Evolutionary conservation across 306 rosid species (phyloP), one percentile per base, ranked within the genome.

Genomic region (Albizia julibrissin): DNA sequence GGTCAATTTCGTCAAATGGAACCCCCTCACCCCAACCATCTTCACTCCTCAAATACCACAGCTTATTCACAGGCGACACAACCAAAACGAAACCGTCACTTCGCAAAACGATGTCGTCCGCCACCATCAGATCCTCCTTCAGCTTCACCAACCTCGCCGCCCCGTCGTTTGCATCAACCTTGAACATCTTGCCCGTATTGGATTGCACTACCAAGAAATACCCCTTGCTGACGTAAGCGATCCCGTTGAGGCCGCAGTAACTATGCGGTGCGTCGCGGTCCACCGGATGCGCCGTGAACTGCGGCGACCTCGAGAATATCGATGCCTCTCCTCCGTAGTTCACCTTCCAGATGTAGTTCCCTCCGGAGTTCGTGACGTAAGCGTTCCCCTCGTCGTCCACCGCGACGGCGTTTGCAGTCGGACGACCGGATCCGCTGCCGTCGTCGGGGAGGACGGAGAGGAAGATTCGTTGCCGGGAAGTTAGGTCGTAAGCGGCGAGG

Each of bases 121-220:
- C 91, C 1, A 80, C 16, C 5, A 58, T 39, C 62, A 95, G 31
- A 58, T 93, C 93, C 67, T 85, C 66, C 33, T 84, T 82, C n/a
- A 93, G 15, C 0, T 89, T 50, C 5, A 93, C 96, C 21, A 6
- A 74, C 83, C 90, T 87, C 0, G 91, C 97, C 0, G 83, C 77
- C 2, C 98, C 96, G 31, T 92, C 91, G 0, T 89, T 90, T 12
- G 47, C 91, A 47, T 90, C 91, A 1, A 95, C 97, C 79, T 89
- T 95, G 72, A 84, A 95, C 86, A 93, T 44, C 90, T 92, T 93
- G 1, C 97, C 96, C n/a, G 99, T 93, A 68, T 92, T 92, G 79
- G 80, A 44, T 71, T 95, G 99, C 69, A 83, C 94, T 89, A 88
- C 98, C 70, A 95, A 50, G 0, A 93, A 84, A 34, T 93, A 95